Evolutionary conservation across 768 basidiomycete species (phyloP).

Genomic region (Suillus americanus): DNA sequence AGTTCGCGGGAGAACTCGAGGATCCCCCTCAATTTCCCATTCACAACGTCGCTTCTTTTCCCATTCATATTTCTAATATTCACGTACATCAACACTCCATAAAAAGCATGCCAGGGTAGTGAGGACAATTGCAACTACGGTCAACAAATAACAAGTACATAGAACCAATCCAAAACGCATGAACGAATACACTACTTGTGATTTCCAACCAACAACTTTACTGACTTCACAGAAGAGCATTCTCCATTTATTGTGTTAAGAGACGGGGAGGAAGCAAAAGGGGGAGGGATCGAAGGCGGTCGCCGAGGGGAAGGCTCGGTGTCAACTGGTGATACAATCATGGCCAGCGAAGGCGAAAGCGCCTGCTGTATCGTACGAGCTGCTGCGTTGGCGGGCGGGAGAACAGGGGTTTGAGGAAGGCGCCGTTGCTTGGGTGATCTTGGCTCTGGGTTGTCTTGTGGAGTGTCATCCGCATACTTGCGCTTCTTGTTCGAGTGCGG

Average conservation of each 20-base stretch:
- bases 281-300: constrained; percentile 21
- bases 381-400: constrained; percentile 22
- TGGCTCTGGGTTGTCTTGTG: constrained; percentile 17
- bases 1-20: constrained; percentile 5
- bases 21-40: constrained; percentile 3
- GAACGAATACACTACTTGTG: constrained; percentile 16
- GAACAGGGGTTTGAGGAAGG: constrained; percentile 34
- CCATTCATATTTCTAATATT: constrained; percentile 6
- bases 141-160: background rate
- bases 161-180: constrained; percentile 2
- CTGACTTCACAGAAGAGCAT: constrained; percentile 29
- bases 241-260: constrained; percentile 16
- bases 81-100: constrained; percentile 8
- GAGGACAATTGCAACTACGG: constrained; percentile 1
- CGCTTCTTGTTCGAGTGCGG: constrained; percentile 35
- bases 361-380: constrained; percentile 35
- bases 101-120: background rate
- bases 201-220: constrained; percentile 32
- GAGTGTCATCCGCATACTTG: constrained; percentile 35
- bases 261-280: constrained; percentile 20
- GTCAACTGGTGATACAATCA: constrained; percentile 35
- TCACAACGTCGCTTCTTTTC: background rate
- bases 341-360: constrained; percentile 33
- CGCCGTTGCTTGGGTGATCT: constrained; percentile 34
- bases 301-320: constrained; percentile 33